Evolutionary conservation across 1,139 yeast genomes (phyloP), one percentile per base, ranked within the genome.

Genomic region (Insectozyma bohioensis): DNA sequence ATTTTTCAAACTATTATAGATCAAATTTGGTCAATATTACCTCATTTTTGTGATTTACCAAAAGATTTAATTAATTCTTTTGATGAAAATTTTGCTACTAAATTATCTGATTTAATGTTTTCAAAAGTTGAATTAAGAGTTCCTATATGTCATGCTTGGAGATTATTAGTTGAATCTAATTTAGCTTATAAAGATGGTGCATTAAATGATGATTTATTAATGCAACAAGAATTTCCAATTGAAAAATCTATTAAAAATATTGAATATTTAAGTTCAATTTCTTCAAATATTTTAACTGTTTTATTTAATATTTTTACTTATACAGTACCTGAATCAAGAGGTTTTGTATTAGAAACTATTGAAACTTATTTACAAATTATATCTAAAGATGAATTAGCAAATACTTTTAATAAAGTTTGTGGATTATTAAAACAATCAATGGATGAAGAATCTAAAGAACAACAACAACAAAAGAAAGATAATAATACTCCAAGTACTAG

Each of bases 21-120:
- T 53, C 99, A 92, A 67, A 71, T 88, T 31, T 90, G 97, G 97
- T 80, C 95, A 2, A 69, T 90, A 41, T 66, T 92, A 40, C 97
- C 98, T 11, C 84, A 80, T 46, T 92, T 88, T 58, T 84, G 95
- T 54, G 94, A 85, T 53, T 71, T 90, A 48, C 96, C 97, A 22
- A 68, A 65, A 24, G 98, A 94, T 58, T 64, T 88, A 43, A 58
- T 54, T 18, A 52, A 52, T 5, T 67, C 85, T 0, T 87, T 90
- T 51, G 77, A 78, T 38, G 86, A 82, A 51, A 72, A 72, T 12
- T 86, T 88, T 62, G 96, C 97, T 5, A 77, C 90, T 34, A 62
- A 72, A 29, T 65, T 94, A 36, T 74, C 95, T n/a, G 80, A 81
- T 34, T 58, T 80, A 37, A 63, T 94, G 52, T 92, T 90, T 57